These are phyloP conservation scores for Cerrena zonata DNA, from an alignment of 1,284 basidiomycete species.

Conservation along the genomic window DNA sequence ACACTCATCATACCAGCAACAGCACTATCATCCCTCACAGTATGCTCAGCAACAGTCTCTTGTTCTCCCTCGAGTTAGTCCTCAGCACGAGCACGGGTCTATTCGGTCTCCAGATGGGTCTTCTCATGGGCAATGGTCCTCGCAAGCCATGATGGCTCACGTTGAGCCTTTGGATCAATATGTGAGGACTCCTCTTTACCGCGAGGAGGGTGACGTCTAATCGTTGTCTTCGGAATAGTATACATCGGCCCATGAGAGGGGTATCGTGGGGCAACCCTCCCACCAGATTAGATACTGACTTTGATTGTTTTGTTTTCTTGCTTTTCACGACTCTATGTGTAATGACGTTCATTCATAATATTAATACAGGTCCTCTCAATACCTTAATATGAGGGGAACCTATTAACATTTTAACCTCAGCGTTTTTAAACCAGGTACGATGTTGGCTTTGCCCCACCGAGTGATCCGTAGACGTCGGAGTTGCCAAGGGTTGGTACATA, in stretches of 20 bases:
- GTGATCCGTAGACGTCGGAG: too few species aligned
- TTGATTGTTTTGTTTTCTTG: not conserved
- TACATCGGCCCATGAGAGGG: conserved; percentile 42
- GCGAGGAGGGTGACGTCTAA: conserved; percentile 1
- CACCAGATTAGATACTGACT: conserved; percentile 38
- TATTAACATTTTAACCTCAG: too few species aligned
- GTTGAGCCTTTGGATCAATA: conserved; percentile 53
- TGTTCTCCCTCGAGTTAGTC: conserved; percentile 19
- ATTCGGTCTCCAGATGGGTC: conserved; percentile 19
- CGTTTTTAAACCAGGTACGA: too few species aligned
- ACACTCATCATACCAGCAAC: conserved; percentile 20
- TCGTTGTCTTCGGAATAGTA: conserved; percentile 26
- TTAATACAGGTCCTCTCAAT: too few species aligned
- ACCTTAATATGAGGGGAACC: too few species aligned
- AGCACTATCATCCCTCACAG: conserved; percentile 42
- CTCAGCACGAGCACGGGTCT: conserved; percentile 20
- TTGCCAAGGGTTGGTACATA: too few species aligned
- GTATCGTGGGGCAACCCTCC: conserved; percentile 42
- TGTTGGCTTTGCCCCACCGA: too few species aligned
- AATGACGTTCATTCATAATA: not conserved
- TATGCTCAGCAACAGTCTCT: conserved; percentile 33
- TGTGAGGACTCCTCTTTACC: conserved; percentile 37
- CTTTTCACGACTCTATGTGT: not conserved
- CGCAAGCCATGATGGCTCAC: conserved; percentile 30
- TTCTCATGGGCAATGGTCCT: conserved; percentile 20